phyloP scores from a whole-genome alignment of 768 basidiomycete genomes.

The Lactarius sp. region DNA sequence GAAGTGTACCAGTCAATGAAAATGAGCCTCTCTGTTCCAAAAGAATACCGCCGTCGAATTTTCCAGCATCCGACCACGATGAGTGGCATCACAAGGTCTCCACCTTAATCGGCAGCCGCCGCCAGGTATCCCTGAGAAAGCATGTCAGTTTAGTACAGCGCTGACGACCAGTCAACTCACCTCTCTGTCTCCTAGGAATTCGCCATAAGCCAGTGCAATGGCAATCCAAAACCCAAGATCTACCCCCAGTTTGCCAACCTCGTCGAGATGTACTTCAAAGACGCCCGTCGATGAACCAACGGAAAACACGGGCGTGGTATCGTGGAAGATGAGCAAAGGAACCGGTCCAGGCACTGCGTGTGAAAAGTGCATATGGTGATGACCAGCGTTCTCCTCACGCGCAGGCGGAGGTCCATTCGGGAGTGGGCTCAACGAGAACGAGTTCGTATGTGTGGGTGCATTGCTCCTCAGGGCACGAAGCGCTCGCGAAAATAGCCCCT shows the following conservation, averaged over 20 bases:
- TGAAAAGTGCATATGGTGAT: neutral
- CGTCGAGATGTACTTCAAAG: slow-evolving; percentile 55
- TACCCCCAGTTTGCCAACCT: slow-evolving; percentile 58
- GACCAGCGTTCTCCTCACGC: neutral
- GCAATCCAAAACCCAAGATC: slow-evolving; percentile 77
- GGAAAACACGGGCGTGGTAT: slow-evolving; percentile 63
- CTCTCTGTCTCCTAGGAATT: slow-evolving; percentile 74
- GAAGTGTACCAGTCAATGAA: neutral
- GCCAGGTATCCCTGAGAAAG: slow-evolving; percentile 32
- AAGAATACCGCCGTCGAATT: neutral
- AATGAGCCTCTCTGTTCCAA: neutral
- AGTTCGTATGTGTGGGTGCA: slow-evolving; percentile 18
- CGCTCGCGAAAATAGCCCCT: slow-evolving; percentile 30
- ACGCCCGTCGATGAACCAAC: slow-evolving; percentile 54
- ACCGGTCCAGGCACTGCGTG: slow-evolving; percentile 31
- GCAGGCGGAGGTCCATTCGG: slow-evolving; percentile 13
- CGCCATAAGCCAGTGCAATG: slow-evolving; percentile 66
- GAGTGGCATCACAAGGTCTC: neutral
- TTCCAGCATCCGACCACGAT: neutral
- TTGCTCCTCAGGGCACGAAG: slow-evolving; percentile 28
- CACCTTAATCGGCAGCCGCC: slow-evolving; percentile 30
- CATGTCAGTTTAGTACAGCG: neutral
- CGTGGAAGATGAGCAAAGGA: slow-evolving; percentile 62
- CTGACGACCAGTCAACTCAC: slow-evolving; percentile 38
- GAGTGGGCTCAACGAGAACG: slow-evolving; percentile 23